Evolutionary conservation across 2,329 filamentous ascomycete genomes (phyloP), one percentile per base, ranked within the genome.

Genomic region (Colletotrichum noveboracense): DNA sequence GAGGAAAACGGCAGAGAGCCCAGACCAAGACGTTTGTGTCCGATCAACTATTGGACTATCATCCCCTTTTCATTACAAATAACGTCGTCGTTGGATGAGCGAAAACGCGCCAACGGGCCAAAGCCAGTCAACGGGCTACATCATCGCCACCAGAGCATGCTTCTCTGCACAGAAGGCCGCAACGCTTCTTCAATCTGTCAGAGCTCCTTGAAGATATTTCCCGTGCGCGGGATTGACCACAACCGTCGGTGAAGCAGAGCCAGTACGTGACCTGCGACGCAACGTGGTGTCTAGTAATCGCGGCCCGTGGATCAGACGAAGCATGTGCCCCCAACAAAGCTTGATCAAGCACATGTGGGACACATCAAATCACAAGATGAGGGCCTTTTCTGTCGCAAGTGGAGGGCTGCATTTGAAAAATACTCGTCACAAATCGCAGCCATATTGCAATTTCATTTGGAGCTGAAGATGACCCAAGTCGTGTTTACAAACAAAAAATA

Each of bases 241-340:
- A 65, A 18, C 61, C 32, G 16, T 7, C 32, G 10, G 13, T 43
- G 34, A 28, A 26, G 34, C 34, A 43, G 8, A 21, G 34, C 13
- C 61, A 32, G 28, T 24, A 65, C 21, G n/a, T 64, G 43, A n/a
- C 71, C 38, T 43, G 30, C 32, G 66, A 58, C 66, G 56, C 56
- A 74, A 74, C 58, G 32, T 65, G 66, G 58, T 48, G 43, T 36
- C n/a, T 70, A 65, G 18, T 21, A 28, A 8, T 13, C 38, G 32
- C 48, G 26, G 71, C 34, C 71, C 67, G 67, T 58, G 55, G 71
- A 74, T 34, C n/a, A 30, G 71, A 74, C 14, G 71, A 74, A 71
- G 24, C 14, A 67, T 66, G 64, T n/a, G 38, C 14, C 24, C 18
- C 9, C 10, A 62, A 30, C 58, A 32, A 65, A 65, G 34, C 61